These are phyloP conservation scores for Rhizopus stolonifer DNA, from an alignment of 371 early-diverging fungal genomes.

Conservation along the genomic window DNA sequence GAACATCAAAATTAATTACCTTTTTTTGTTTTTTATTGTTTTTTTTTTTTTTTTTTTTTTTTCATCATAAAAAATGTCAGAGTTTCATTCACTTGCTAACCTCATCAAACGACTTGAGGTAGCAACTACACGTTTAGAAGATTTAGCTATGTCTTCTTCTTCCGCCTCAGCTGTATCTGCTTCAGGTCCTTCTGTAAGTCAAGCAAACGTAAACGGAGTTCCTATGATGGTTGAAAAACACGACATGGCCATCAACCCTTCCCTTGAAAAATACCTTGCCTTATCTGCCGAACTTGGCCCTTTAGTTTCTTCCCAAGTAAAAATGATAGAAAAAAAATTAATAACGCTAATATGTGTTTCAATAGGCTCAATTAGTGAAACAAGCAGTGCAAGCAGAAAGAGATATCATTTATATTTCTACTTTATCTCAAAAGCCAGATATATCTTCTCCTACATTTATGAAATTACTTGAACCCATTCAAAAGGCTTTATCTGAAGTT, in stretches of 20 bases:
- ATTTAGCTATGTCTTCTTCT: conserved; percentile 63
- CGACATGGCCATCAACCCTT: conserved; percentile 63
- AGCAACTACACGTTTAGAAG: conserved; percentile 83
- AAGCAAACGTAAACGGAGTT: conserved; percentile 24
- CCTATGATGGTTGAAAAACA: conserved; percentile 63
- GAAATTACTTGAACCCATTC: conserved; percentile 71
- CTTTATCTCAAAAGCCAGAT: conserved; percentile 78
- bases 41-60: conserved; percentile 1
- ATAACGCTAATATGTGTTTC: not conserved
- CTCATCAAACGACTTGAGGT: conserved; percentile 84
- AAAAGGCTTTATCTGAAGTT: conserved; percentile 65
- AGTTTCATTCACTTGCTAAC: conserved; percentile 64
- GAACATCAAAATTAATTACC: no score
- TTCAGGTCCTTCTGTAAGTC: conserved; percentile 25
- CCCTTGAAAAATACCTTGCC: conserved; percentile 54
- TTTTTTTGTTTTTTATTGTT: not conserved
- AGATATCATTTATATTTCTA: conserved; percentile 73
- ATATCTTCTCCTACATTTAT: conserved; percentile 49
- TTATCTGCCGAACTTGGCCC: conserved; percentile 67
- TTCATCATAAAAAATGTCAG: conserved; percentile 46
- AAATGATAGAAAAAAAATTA: not conserved
- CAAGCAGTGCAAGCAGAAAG: conserved; percentile 70
- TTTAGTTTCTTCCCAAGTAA: conserved; percentile 75
- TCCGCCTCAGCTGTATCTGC: conserved; percentile 54
- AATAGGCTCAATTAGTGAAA: conserved; percentile 43